Conservation (phyloP, 2,329 filamentous ascomycete species). For the Trichoderma breve region DNA sequence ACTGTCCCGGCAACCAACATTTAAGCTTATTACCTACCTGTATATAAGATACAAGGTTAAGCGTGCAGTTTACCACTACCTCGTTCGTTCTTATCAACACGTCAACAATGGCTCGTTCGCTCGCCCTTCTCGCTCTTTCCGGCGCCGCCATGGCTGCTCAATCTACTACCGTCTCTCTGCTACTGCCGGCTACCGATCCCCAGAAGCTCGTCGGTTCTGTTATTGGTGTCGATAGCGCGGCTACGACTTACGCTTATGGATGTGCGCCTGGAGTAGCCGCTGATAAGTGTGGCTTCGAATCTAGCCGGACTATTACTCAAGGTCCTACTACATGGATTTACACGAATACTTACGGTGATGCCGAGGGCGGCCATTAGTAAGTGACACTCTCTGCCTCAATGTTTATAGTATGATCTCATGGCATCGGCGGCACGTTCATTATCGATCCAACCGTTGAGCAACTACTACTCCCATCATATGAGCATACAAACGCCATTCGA, state of each 20-base stretch:
- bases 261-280: conserved; percentile 25
- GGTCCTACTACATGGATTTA: conserved; percentile 29
- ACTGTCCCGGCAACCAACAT: not conserved
- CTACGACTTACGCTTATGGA: conserved; percentile 33
- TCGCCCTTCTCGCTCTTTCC: conserved; percentile 29
- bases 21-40: not conserved
- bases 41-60: not conserved
- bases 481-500: not conserved
- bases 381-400: not conserved
- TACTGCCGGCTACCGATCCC: conserved; percentile 29
- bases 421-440: not conserved
- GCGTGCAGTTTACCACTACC: not conserved
- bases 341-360: not conserved
- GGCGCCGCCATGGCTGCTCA: conserved; percentile 29
- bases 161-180: conserved; percentile 29
- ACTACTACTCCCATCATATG: not conserved
- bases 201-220: conserved; percentile 23
- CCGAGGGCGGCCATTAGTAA: not conserved
- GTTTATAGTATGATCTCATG: not conserved
- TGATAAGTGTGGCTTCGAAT: not conserved
- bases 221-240: conserved; percentile 13
- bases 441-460: not conserved
- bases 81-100: not conserved
- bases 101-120: conserved; percentile 23
- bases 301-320: conserved; percentile 28